Evolutionary conservation across 169 alveolate genomes (phyloP).

Genomic region (Plasmodium inui): DNA sequence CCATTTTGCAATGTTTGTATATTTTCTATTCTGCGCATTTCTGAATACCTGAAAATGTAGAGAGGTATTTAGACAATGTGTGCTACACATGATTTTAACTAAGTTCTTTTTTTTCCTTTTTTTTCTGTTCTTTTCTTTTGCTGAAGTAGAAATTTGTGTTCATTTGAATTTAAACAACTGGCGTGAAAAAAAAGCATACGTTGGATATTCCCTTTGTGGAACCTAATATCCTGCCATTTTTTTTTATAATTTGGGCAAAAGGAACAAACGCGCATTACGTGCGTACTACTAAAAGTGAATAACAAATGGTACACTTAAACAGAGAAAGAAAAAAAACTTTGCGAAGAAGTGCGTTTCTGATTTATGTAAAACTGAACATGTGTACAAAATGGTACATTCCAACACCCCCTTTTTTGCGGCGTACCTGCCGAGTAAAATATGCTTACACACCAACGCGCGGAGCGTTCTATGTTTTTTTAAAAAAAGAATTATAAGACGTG

Average conservation of each 20-base stretch:
- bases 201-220: not conserved
- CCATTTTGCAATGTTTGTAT: not conserved
- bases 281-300: not conserved
- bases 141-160: not conserved
- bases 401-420: not conserved
- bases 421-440: not conserved
- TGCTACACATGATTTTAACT: not conserved
- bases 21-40: not conserved
- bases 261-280: not conserved
- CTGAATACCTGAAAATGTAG: constrained; percentile 1
- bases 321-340: not conserved
- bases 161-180: not conserved
- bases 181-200: not conserved
- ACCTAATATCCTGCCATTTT: not conserved
- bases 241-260: not conserved
- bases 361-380: not conserved
- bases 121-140: not conserved
- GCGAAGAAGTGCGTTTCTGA: not conserved
- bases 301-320: not conserved
- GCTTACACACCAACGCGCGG: not conserved
- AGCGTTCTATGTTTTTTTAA: not conserved
- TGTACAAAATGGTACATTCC: not conserved
- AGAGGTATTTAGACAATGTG: not conserved
- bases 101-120: not conserved
- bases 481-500: not conserved